Base-by-base conservation (phyloP, 2,329 filamentous ascomycete genomes). In the Aspergillus fructus region DNA sequence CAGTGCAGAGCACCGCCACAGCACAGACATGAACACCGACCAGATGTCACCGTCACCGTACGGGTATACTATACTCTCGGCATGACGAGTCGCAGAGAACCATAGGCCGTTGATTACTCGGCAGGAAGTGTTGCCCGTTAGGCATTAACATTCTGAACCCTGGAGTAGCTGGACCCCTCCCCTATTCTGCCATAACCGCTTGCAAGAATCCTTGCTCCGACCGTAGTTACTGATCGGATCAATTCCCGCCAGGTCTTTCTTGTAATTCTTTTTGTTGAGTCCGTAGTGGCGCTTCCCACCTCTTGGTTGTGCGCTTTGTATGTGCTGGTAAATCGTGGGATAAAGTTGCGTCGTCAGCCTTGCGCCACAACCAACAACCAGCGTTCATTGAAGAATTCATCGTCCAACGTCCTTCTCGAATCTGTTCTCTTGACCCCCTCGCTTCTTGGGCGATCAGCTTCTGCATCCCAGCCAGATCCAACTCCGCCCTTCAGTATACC, bases 281-380 rank as follows among this genome's bases (percentile, higher is more conserved):
- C 46, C 9, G 30, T 8, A 27, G 46, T 30, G 12, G 34, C n/a
- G 34, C 12, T 48, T n/a, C 8, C 13, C 27, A 5, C 27, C 13
- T 15, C 13, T 40, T 49, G 33, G 23, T 39, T 23, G 34, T 40
- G 34, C 30, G 24, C 49, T 40, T 53, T 50, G 27, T 53, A 45
- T 53, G 50, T 24, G 5, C 50, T 46, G 50, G 49, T 33, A 27
- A 46, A 19, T 37, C 37, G 12, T 30, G 30, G 43, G 43, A 15
- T 24, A 27, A 46, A 23, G 21, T 46, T 46, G 27, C 51, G 51
- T 53, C 51, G 51, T 53, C 51, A 53, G 51, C 51, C 43, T 53
- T 53, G 51, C 51, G 51, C 51, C 51, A 53, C 51, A 47, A 34
- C 51, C 33, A 53, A 53, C 51, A n/a, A 43, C 51, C 47, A 47